Base-by-base conservation (phyloP, 2,329 filamentous ascomycete species). In the Didymella arachidicola region DNA sequence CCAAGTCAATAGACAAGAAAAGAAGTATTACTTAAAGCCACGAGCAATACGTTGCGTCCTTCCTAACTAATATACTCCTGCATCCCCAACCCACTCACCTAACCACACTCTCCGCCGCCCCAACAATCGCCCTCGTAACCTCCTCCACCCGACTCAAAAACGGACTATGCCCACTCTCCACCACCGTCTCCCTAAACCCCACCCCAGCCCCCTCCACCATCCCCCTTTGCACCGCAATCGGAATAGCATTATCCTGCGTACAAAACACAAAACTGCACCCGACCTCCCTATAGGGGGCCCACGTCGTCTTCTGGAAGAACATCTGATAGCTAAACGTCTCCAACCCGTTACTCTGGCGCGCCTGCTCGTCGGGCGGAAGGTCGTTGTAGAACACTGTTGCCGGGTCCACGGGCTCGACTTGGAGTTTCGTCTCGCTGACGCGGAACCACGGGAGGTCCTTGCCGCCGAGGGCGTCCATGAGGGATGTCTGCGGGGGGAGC, bases 101-200 rank as follows among this genome's bases (percentile, higher is more conserved):
- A 11, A 30, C 12, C 32, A 34, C 32, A 26, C 77, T 5, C 36
- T 43, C 42, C 27, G 22, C 54, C 7, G 47, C 47, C 34, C 27
- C 26, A 26, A 47, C 42, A 51, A 51, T 46, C 10, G 32, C 54
- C 3, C 11, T 34, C 1, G 39, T 36, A 7, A 22, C 27, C 42
- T 47, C 47, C 16, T 41, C 47, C 1, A 52, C 46, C 46, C n/a
- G 45, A 2, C 6, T 14, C 27, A 57, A 30, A 52, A 57, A 57
- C 18, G 42, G 54, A 43, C 54, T 57, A 36, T 57, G 54, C 4
- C 54, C 12, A 1, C 47, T 48, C 47, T 47, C 47, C 2, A 57
- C 25, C 19, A 22, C 27, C 18, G 19, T 36, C 42, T 52, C 54
- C 34, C n/a, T 27, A 16, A 41, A 57, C 11, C 2, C 4, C 4